phyloP scores from a whole-genome alignment of 2,329 filamentous ascomycete species.

The Cytospora chrysosperma region DNA sequence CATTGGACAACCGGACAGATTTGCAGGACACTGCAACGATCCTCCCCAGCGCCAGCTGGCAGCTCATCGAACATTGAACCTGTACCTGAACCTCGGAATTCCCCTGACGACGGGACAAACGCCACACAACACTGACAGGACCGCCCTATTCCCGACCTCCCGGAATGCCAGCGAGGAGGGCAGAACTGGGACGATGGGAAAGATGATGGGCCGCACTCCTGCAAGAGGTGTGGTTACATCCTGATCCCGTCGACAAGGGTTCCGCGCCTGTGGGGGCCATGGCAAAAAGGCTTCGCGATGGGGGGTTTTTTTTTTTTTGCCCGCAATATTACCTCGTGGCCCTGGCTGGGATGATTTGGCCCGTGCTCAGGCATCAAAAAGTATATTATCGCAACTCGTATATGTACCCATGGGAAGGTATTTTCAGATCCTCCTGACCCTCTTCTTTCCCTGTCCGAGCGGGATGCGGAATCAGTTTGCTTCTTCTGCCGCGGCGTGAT shows the following conservation, averaged over 20 bases:
- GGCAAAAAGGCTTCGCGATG: background rate
- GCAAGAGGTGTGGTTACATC: background rate
- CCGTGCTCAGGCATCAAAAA: background rate
- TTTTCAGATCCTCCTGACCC: background rate
- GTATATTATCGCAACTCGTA: too few species aligned
- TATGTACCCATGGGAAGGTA: too few species aligned
- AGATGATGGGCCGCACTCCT: background rate
- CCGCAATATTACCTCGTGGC: constrained; percentile 19
- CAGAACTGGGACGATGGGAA: background rate
- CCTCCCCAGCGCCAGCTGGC: too few species aligned
- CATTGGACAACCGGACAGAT: too few species aligned
- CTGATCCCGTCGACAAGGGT: constrained; percentile 3
- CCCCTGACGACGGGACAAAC: too few species aligned
- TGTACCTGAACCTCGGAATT: too few species aligned
- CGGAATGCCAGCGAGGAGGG: background rate
- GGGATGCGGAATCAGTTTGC: background rate
- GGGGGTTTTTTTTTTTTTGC: too few species aligned
- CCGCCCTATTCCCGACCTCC: background rate
- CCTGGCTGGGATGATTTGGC: constrained; percentile 14
- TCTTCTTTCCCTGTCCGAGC: background rate
- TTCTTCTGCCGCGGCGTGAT: background rate
- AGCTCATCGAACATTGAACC: too few species aligned
- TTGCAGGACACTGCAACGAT: too few species aligned
- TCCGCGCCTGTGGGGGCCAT: background rate
- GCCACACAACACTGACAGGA: too few species aligned